Conservation (phyloP, 1,284 basidiomycete genomes). For the Mycosarcoma mackinlayi region DNA sequence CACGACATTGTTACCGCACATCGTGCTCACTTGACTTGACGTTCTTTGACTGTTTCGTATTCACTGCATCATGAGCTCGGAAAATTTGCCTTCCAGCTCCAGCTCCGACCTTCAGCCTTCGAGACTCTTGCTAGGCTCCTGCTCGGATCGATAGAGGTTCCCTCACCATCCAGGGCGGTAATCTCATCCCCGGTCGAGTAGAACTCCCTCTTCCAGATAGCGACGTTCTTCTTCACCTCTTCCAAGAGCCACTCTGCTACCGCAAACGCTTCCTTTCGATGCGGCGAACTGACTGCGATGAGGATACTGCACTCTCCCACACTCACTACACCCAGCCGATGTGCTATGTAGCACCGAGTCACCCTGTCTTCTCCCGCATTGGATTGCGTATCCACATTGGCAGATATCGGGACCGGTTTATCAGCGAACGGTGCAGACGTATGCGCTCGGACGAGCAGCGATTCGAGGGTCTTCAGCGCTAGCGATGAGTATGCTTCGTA, state of each 20-base stretch:
- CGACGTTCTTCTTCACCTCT: conserved; percentile 81
- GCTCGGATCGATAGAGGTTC: neutral
- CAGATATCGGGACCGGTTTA: conserved; percentile 10
- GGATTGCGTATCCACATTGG: conserved; percentile 9
- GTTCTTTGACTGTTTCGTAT: too few relatives aligned
- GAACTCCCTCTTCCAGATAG: conserved; percentile 89
- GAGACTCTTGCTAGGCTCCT: neutral
- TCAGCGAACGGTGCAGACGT: conserved; percentile 24
- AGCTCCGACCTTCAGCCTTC: neutral
- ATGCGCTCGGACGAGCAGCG: conserved; percentile 30
- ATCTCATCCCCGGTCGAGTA: conserved; percentile 26
- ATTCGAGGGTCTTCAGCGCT: conserved; percentile 76
- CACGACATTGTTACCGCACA: too few relatives aligned
- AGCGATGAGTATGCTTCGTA: conserved; percentile 83
- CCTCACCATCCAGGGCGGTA: conserved; percentile 27
- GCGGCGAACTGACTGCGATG: conserved; percentile 85
- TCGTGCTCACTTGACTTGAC: too few relatives aligned
- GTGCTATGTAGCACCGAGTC: conserved; percentile 74
- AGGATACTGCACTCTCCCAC: conserved; percentile 84
- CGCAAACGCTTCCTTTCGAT: conserved; percentile 81
- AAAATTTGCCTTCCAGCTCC: conserved; percentile 51
- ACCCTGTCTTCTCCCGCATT: conserved; percentile 13
- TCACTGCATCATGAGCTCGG: conserved; percentile 18
- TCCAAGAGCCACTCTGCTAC: conserved; percentile 85
- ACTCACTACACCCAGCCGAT: conserved; percentile 81